Conservation (phyloP, 345 rosid genomes). For the Citropsis articulata region DNA sequence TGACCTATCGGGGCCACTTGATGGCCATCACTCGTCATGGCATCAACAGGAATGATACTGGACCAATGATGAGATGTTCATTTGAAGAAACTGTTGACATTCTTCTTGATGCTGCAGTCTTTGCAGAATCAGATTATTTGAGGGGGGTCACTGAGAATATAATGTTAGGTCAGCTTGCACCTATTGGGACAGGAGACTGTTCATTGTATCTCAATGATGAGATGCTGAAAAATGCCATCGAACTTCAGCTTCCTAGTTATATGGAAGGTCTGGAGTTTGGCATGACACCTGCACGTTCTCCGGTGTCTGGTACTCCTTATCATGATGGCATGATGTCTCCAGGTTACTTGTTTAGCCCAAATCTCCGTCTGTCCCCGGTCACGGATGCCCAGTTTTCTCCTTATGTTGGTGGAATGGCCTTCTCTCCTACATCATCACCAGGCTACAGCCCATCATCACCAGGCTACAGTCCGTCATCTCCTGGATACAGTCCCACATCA, state of each 20-base stretch:
- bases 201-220: slow-evolving; percentile 85
- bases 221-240: slow-evolving; percentile 97
- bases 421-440: slow-evolving; percentile 82
- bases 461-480: slow-evolving; percentile 66
- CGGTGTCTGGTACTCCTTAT: slow-evolving; percentile 85
- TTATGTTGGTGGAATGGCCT: slow-evolving; percentile 86
- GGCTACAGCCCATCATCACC: slow-evolving; percentile 87
- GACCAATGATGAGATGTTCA: slow-evolving; percentile 97
- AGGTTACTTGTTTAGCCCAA: slow-evolving; percentile 75
- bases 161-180: slow-evolving; percentile 97
- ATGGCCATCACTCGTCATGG: slow-evolving; percentile 99
- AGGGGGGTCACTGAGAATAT: slow-evolving; percentile 96
- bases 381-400: slow-evolving; percentile 82
- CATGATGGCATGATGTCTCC: slow-evolving; percentile 99
- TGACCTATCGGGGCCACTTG: slow-evolving; percentile 98
- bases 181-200: slow-evolving; percentile 94
- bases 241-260: slow-evolving; percentile 96
- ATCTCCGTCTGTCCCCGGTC: slow-evolving; percentile 71
- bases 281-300: slow-evolving; percentile 92
- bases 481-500: slow-evolving; percentile 67
- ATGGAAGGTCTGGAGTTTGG: slow-evolving; percentile 89
- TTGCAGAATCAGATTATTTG: slow-evolving; percentile 80
- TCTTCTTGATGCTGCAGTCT: slow-evolving; percentile 95
- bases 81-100: slow-evolving; percentile 99
- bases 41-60: slow-evolving; percentile 93